These are phyloP conservation scores for Apiospora malaysiana DNA, from an alignment of 2,329 filamentous ascomycete genomes.

Conservation along the genomic window DNA sequence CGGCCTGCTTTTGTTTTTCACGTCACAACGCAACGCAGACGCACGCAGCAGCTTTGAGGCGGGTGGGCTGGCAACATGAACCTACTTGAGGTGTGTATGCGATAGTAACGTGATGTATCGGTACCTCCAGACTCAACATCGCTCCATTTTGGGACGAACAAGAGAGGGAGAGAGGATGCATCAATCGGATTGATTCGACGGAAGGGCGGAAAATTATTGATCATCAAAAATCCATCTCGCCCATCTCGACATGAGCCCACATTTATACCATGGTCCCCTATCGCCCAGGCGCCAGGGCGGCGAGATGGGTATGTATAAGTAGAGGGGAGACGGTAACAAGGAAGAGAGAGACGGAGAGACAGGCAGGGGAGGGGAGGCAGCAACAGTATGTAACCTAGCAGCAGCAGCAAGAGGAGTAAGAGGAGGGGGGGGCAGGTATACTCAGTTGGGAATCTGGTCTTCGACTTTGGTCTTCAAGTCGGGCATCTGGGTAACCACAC, in stretches of 20 bases:
- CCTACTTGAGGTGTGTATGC: conserved; percentile 14
- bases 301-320: neutral
- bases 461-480: conserved; percentile 9
- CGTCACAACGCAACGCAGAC: neutral
- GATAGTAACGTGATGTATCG: conserved; percentile 11
- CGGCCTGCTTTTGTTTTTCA: neutral
- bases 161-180: neutral
- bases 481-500: conserved; percentile 12
- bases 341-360: neutral
- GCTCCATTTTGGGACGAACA: neutral
- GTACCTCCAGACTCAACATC: neutral
- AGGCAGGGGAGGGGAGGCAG: conserved; percentile 6
- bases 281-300: neutral
- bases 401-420: neutral
- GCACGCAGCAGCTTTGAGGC: conserved; percentile 9
- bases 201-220: neutral
- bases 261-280: neutral
- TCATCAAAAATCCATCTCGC: neutral
- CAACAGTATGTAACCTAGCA: no score
- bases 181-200: neutral
- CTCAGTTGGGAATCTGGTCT: conserved; percentile 1
- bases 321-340: neutral
- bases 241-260: neutral
- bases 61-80: conserved; percentile 16
- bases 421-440: neutral